Conservation (phyloP, 192 early-diverging fungal genomes). For the Mortierella claussenii region DNA sequence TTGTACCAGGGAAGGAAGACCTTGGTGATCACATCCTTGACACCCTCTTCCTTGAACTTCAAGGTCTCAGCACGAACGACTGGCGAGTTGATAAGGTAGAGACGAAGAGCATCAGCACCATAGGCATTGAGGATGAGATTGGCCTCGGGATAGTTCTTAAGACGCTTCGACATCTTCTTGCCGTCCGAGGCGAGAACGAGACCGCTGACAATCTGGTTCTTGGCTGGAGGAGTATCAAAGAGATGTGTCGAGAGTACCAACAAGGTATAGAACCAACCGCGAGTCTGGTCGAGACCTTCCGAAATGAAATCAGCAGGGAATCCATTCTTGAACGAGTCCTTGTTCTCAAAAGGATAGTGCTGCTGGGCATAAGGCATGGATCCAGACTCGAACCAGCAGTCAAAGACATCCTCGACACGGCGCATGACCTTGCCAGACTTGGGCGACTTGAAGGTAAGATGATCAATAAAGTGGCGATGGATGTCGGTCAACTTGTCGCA, state of each 20-base stretch:
- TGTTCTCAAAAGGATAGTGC: conserved; percentile 99
- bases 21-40: conserved; percentile 93
- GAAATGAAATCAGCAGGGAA: conserved; percentile 99
- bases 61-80: conserved; percentile 96
- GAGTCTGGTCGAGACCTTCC: conserved; percentile 99
- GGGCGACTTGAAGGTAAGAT: conserved; percentile 96
- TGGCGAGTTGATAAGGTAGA: conserved; percentile 98
- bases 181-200: conserved; percentile 95
- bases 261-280: conserved; percentile 99
- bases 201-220: conserved; percentile 98
- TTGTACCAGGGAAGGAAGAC: conserved; percentile 99
- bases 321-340: conserved; percentile 81
- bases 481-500: conserved; percentile 87
- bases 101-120: conserved; percentile 94
- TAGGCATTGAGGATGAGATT: conserved; percentile 81
- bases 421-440: conserved; percentile 84
- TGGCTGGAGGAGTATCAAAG: conserved; percentile 94
- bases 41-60: conserved; percentile 96
- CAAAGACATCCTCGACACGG: conserved; percentile 96
- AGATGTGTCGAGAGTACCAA: conserved; percentile 96
- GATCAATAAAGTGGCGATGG: conserved; percentile 97
- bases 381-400: conserved; percentile 99
- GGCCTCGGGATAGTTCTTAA: conserved; percentile 99
- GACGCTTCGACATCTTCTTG: conserved; percentile 99
- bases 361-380: conserved; percentile 99